A percentile compares a stretch with the other conserved stretches of the same genome.
These are phyloP conservation scores for Sugiyamaella neomexicana DNA, from an alignment of 1,139 yeast genomes.

Conservation along the genomic window DNA sequence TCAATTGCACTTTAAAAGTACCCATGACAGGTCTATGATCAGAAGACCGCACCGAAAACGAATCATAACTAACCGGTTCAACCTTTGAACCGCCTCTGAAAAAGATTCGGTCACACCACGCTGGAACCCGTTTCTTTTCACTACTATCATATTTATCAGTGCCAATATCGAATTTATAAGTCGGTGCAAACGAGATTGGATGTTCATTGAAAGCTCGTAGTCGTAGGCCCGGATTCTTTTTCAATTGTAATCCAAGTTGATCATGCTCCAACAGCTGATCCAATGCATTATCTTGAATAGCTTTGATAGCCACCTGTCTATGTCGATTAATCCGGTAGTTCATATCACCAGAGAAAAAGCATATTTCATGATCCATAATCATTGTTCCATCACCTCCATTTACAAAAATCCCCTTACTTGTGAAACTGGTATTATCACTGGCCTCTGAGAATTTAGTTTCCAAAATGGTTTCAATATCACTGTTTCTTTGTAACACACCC, in stretches of 20 bases:
- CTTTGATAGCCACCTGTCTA: constrained; percentile 64
- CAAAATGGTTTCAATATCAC: constrained; percentile 70
- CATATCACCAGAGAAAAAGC: constrained; percentile 93
- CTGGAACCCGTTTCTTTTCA: constrained; percentile 90
- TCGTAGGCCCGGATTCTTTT: constrained; percentile 58
- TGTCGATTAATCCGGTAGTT: constrained; percentile 76
- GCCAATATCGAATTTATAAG: constrained; percentile 90
- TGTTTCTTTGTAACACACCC: constrained; percentile 76
- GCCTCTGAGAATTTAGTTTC: constrained; percentile 56
- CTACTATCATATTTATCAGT: constrained; percentile 75
- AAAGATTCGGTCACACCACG: constrained; percentile 93
- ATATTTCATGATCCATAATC: constrained; percentile 71
- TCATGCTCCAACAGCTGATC: constrained; percentile 64
- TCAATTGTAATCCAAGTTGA: constrained; percentile 73
- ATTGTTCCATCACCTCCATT: constrained; percentile 51
- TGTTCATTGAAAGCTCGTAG: constrained; percentile 76
- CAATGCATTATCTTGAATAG: constrained; percentile 53
- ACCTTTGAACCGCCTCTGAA: constrained; percentile 51
- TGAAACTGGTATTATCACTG: constrained; percentile 45
- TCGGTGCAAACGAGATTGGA: constrained; percentile 76
- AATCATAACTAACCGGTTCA: constrained; percentile 31
- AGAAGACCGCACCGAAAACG: constrained; percentile 55
- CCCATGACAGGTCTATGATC: constrained; percentile 94
- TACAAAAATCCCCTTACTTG: constrained; percentile 44
- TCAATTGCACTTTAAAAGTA: constrained; percentile 62